Percentiles rank a stretch among this genome's conserved stretches.
Conservation (phyloP, 1,139 yeast genomes). For the Kodamaea plutei region DNA sequence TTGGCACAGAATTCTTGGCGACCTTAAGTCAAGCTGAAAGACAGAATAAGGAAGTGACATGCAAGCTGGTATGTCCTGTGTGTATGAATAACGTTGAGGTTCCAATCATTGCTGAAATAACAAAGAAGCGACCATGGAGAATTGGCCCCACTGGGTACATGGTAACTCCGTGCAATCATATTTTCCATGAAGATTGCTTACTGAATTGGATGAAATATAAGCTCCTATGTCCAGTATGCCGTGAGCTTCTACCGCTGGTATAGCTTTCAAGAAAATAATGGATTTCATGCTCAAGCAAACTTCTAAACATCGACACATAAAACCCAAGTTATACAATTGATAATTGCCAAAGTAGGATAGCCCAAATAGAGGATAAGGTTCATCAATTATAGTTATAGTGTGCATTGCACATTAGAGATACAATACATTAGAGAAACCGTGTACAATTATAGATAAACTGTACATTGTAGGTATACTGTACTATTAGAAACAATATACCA, state of each 20-base stretch:
- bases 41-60: slow-evolving; percentile 22
- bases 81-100: slow-evolving; percentile 77
- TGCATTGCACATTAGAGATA: no score
- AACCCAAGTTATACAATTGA: no score
- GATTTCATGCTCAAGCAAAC: no score
- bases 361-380: no score
- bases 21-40: slow-evolving; percentile 29
- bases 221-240: slow-evolving; percentile 89
- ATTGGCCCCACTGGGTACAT: slow-evolving; percentile 51
- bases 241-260: slow-evolving; percentile 78
- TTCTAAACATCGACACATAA: no score
- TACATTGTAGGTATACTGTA: no score
- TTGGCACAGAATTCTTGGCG: slow-evolving; percentile 36
- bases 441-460: no score
- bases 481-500: no score
- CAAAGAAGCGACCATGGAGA: slow-evolving; percentile 12
- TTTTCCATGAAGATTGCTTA: slow-evolving; percentile 82
- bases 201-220: slow-evolving; percentile 94
- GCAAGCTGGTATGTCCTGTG: slow-evolving; percentile 70
- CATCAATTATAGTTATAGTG: no score
- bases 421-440: no score
- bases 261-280: no score
- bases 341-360: no score
- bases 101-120: slow-evolving; percentile 43
- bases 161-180: slow-evolving; percentile 91